Evolutionary conservation across 2,329 filamentous ascomycete genomes (phyloP).

Genomic region (Ophiostoma perfectum): DNA sequence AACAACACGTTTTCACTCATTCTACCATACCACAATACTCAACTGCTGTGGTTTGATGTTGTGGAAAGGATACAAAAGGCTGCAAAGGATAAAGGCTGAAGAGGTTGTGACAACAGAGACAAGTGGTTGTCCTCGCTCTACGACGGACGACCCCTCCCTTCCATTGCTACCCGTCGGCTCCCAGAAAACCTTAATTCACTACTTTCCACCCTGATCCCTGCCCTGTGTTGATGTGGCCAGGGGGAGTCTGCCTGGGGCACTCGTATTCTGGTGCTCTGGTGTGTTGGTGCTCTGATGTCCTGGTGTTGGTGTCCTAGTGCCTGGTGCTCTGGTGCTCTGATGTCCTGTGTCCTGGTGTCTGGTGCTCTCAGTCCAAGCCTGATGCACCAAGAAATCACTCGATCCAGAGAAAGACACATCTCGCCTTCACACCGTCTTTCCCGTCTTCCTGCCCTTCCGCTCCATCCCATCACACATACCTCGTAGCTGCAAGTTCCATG

Average conservation of each 20-base stretch:
- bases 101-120: neutral
- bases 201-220: conserved; percentile 17
- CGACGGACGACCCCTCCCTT: conserved; percentile 6
- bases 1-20: no score
- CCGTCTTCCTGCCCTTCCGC: neutral
- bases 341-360: no score
- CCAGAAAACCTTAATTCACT: conserved; percentile 25
- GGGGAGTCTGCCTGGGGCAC: neutral
- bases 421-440: neutral
- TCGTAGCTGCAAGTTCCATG: neutral
- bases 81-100: neutral
- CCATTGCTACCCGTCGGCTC: conserved; percentile 12
- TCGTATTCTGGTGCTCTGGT: no score
- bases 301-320: no score
- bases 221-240: conserved; percentile 1
- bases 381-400: neutral
- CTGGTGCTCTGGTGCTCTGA: no score
- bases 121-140: neutral
- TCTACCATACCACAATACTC: no score
- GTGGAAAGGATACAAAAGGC: no score
- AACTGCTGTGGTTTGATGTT: no score
- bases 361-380: no score
- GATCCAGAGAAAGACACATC: neutral
- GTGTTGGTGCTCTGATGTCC: no score
- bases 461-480: neutral